Evolutionary conservation across 495 filamentous ascomycete genomes (phyloP), one percentile per base, ranked within the genome.

Genomic region (Hyaloscypha variabilis): DNA sequence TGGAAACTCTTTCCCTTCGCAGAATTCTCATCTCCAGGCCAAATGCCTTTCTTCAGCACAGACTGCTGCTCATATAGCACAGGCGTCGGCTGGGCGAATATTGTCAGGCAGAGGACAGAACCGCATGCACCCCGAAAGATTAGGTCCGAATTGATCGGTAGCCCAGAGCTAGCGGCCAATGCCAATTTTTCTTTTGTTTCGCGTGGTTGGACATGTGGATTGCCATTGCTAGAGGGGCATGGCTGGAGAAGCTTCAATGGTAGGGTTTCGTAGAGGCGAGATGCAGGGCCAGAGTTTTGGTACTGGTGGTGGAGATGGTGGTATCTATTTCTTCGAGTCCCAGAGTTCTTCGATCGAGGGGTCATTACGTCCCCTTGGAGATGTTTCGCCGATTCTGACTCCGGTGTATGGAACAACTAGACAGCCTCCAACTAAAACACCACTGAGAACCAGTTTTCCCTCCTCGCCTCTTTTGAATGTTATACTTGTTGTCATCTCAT

Each of bases 381-480:
- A 8, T 57, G 24, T 31, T 28, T 57, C 53, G 28, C 53, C 53
- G 28, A 57, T 57, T 57, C 53, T 57, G 28, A 57, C 53, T 28
- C 53, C 53, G 5, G 4, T 57, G 28, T 28, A 57, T 28, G 25
- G 53, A 57, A 57, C 28, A 28, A 57, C 19, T 8, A 17, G 3
- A 57, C 25, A 57, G 53, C 53, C 23, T 57, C 28, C 28, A 31
- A 57, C 28, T 31, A 57, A 31, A 57, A 31, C 53, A 57, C 53
- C 53, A 57, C 53, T 57, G 53, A 57, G 53, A 57, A 57, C 53
- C 53, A 57, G 28, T 57, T 57, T 57, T 57, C 53, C 53, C 24
- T 57, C 53, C 53, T 57, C 53, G 23, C 53, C 53, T 57, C 53
- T 26, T 57, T 57, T 57, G n/a, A 57, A 57, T 26, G 53, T 57